phyloP scores from a whole-genome alignment of 352 stramenopile species.

The Phytophthora macrochlamydospora region DNA sequence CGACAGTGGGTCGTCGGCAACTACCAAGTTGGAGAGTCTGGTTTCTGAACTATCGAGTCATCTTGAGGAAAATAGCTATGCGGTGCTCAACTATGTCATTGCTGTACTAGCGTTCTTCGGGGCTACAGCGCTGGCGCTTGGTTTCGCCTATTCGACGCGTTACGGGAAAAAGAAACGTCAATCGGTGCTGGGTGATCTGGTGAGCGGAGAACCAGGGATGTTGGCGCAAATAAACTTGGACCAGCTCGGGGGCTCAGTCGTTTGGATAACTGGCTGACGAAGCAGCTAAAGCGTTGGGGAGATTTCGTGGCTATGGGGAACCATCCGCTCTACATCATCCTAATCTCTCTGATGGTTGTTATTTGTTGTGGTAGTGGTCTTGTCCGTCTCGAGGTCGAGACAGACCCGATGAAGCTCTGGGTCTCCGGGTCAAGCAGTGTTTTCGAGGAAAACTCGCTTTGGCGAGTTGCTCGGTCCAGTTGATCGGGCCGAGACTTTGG shows the following conservation, averaged over 20 bases:
- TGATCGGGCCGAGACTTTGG: conserved; percentile 56
- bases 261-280: conserved; percentile 43
- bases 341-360: conserved; percentile 44
- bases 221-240: conserved; percentile 29
- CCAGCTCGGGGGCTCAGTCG: conserved; percentile 33
- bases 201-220: conserved; percentile 10
- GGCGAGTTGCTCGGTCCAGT: conserved; percentile 58
- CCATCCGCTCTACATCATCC: conserved; percentile 52
- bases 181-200: conserved; percentile 26
- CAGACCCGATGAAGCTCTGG: conserved; percentile 64
- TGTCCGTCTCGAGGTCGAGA: conserved; percentile 49
- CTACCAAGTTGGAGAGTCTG: conserved; percentile 45
- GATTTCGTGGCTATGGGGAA: conserved; percentile 51
- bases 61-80: conserved; percentile 41
- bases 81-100: conserved; percentile 60
- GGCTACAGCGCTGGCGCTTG: conserved; percentile 42
- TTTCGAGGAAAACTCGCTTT: conserved; percentile 49
- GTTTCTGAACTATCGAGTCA: conserved; percentile 48
- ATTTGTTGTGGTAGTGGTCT: conserved; percentile 47
- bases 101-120: conserved; percentile 53
- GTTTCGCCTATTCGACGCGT: conserved; percentile 47
- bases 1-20: conserved; percentile 3
- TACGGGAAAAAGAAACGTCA: conserved; percentile 41
- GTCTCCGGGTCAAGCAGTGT: conserved; percentile 44
- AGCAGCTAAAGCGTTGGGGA: conserved; percentile 50